phyloP scores from a whole-genome alignment of 768 basidiomycete genomes.

The Russula compacta region DNA sequence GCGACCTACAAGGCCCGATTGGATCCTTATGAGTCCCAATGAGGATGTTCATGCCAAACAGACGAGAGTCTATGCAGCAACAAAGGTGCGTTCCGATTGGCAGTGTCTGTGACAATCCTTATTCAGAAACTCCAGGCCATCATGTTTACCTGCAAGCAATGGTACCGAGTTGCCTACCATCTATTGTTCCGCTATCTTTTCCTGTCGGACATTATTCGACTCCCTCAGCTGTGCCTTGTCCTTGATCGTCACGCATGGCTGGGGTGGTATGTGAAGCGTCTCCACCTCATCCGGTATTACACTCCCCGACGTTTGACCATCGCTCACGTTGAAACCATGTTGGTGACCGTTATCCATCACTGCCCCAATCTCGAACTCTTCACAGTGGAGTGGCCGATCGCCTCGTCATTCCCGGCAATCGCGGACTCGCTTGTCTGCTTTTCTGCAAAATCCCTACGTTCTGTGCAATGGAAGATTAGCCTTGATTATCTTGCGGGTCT shows the following conservation, averaged over 20 bases:
- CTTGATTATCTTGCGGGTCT: slow-evolving; percentile 49
- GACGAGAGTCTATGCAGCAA: slow-evolving; percentile 50
- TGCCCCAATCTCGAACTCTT: slow-evolving; percentile 71
- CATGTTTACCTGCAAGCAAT: slow-evolving; percentile 54
- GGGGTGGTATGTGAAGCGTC: slow-evolving; percentile 64
- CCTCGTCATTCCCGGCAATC: slow-evolving; percentile 49
- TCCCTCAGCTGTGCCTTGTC: slow-evolving; percentile 42
- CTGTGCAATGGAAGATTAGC: slow-evolving; percentile 53
- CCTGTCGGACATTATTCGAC: slow-evolving; percentile 49
- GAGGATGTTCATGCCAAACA: slow-evolving; percentile 52
- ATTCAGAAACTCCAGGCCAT: slow-evolving; percentile 41
- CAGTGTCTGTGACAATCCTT: background rate
- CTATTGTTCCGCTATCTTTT: slow-evolving; percentile 62
- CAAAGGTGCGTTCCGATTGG: slow-evolving; percentile 42
- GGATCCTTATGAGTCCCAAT: slow-evolving; percentile 52
- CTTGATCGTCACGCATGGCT: slow-evolving; percentile 44
- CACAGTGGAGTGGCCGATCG: slow-evolving; percentile 57
- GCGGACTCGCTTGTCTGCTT: slow-evolving; percentile 51
- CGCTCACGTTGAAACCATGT: slow-evolving; percentile 42
- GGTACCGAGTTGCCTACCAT: slow-evolving; percentile 53
- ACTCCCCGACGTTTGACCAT: slow-evolving; percentile 34
- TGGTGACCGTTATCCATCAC: slow-evolving; percentile 50
- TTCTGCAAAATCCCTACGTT: slow-evolving; percentile 43
- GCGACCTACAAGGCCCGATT: slow-evolving; percentile 34
- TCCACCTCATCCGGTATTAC: slow-evolving; percentile 56